Base-by-base conservation (phyloP, 2,329 filamentous ascomycete genomes). In the Colletotrichum spaethianum region DNA sequence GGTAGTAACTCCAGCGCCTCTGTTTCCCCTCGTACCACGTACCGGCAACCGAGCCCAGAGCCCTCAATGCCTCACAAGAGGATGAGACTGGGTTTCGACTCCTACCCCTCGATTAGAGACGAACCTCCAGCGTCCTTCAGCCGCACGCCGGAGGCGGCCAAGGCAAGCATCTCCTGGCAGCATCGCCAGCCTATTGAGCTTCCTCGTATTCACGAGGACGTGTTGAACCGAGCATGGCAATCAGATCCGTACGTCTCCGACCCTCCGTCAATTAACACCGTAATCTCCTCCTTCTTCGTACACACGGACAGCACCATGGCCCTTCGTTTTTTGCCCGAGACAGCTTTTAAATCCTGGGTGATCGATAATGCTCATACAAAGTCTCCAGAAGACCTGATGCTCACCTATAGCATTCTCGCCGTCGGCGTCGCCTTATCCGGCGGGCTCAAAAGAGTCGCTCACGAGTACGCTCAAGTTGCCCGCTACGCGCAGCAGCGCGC, bases 401-500 rank as follows among this genome's bases (percentile, higher is more conserved):
- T 83, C 74, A 81, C 83, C 67, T 86, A 84, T 81, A 86, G 81
- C 75, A 81, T 82, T 63, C 79, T 85, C 59, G 82, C 82, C 42
- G 76, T 83, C 38, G 82, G 84, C 11, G 78, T 83, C 42, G 77
- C 79, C n/a, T 74, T 83, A 28, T 82, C 83, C n/a, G 81, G 79
- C 46, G 83, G 82, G 8, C 77, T 80, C 1, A 80, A 79, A 65
- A 74, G 78, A 28, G 82, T 82, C 48, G 82, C 82, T 8, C 79
- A 77, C 59, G 81, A 84, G 66, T 84, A 85, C 61, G 82, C 83
- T 4, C 83, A 85, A 46, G 87, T 92, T 61, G 90, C 91, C 4
- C 84, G 88, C 59, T 89, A 89, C 76, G 91, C 90, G 4, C 82
- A 84, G 61, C 82, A 78, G 61, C 78, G 75, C 56, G 74, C 76